Percentiles rank a stretch among this genome's conserved stretches.
Conservation (phyloP, 345 rosid species). For the Salix exigua region DNA sequence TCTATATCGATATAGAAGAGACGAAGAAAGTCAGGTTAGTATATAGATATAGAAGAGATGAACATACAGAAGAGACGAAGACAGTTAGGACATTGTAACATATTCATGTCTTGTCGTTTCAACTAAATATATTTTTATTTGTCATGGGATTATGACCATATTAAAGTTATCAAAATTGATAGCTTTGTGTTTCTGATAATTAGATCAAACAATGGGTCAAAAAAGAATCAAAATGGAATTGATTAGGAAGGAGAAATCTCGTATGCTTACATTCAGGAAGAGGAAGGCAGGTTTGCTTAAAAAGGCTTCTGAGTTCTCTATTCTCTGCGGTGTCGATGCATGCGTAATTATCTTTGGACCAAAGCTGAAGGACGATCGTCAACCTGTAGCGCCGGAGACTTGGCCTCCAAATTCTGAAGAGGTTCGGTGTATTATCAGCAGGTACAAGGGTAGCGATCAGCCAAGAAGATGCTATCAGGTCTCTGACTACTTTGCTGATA, state of each 20-base stretch:
- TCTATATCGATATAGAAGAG: no score
- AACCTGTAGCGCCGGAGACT: background rate
- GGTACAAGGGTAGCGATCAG: background rate
- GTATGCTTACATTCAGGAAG: constrained; percentile 8
- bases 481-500: constrained; percentile 13
- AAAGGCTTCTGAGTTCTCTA: constrained; percentile 15
- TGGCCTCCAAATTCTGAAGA: constrained; percentile 14
- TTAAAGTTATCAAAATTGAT: no score
- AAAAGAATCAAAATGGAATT: constrained; percentile 5
- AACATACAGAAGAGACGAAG: no score
- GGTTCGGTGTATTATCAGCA: background rate
- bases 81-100: no score
- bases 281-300: constrained; percentile 12
- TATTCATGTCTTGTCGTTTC: no score
- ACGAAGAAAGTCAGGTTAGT: no score
- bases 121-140: no score
- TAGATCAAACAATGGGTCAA: constrained; percentile 3
- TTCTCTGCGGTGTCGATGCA: constrained; percentile 18
- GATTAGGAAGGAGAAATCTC: constrained; percentile 7
- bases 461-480: background rate
- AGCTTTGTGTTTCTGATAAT: no score
- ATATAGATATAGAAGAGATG: no score
- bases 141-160: no score
- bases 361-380: background rate
- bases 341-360: constrained; percentile 15